Evolutionary conservation across 2,329 filamentous ascomycete species (phyloP).

Genomic region (Aspergillus sp.): DNA sequence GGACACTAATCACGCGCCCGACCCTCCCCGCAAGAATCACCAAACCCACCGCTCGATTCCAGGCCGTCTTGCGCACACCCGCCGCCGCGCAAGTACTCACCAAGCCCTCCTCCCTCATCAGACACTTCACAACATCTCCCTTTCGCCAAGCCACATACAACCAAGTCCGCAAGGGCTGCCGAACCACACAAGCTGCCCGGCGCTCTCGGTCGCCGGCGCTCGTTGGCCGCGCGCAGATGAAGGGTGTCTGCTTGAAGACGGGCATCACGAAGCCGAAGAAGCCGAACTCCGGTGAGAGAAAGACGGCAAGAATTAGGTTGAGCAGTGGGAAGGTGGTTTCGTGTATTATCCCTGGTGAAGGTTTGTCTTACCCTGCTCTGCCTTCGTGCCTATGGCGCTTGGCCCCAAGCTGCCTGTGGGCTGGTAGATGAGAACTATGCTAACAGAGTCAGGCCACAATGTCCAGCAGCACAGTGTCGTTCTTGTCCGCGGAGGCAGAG

Average conservation of each 20-base stretch:
- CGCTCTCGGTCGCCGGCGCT: constrained; percentile 89
- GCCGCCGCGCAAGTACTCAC: constrained; percentile 21
- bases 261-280: constrained; percentile 96
- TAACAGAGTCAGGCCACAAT: constrained; percentile 71
- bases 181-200: constrained; percentile 77
- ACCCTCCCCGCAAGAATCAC: constrained; percentile 28
- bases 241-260: constrained; percentile 95
- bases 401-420: not conserved
- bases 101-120: constrained; percentile 26
- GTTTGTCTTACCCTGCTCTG: constrained; percentile 43
- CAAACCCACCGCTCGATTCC: constrained; percentile 30
- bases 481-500: constrained; percentile 87
- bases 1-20: constrained; percentile 37
- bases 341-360: constrained; percentile 95
- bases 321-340: constrained; percentile 86
- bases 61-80: constrained; percentile 37
- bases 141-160: constrained; percentile 68
- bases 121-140: constrained; percentile 63
- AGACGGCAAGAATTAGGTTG: constrained; percentile 88
- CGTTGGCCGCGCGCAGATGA: constrained; percentile 75
- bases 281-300: constrained; percentile 95
- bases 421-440: not conserved
- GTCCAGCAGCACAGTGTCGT: constrained; percentile 99
- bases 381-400: not conserved
- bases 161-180: constrained; percentile 76